Evolutionary conservation across 768 basidiomycete species (phyloP).

Genomic region (Tephrocybe sp.): DNA sequence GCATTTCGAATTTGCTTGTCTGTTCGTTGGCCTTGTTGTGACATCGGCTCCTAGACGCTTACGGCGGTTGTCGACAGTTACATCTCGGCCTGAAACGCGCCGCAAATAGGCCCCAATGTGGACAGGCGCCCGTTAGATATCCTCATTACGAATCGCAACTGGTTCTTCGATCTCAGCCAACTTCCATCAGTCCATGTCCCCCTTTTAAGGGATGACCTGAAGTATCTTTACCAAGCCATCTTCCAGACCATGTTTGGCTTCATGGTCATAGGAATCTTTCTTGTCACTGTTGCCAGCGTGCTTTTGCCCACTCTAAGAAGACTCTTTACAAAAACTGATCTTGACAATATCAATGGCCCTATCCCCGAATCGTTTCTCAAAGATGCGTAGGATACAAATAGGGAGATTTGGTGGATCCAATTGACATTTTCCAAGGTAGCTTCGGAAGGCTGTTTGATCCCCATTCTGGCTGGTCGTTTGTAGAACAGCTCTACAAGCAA

Average conservation of each 20-base stretch:
- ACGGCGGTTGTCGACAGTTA: too few relatives aligned
- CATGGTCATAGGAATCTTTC: slow-evolving; percentile 2
- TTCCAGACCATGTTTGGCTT: slow-evolving; percentile 7
- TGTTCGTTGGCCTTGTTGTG: too few relatives aligned
- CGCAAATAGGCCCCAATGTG: neutral
- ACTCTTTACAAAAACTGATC: slow-evolving; percentile 20
- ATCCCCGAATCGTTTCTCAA: slow-evolving; percentile 25
- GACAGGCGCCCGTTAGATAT: neutral
- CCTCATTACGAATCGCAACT: neutral
- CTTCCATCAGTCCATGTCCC: neutral
- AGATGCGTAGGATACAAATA: slow-evolving; percentile 17
- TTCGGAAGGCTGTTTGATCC: slow-evolving; percentile 13
- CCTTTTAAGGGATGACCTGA: neutral
- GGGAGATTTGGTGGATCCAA: neutral
- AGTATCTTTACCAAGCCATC: neutral
- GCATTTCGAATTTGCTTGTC: too few relatives aligned
- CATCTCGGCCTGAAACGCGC: neutral
- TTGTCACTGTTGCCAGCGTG: slow-evolving; percentile 11
- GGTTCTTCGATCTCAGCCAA: neutral
- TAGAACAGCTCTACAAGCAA: slow-evolving; percentile 9
- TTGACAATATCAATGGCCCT: slow-evolving; percentile 38
- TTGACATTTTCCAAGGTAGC: slow-evolving; percentile 13
- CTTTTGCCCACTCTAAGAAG: slow-evolving; percentile 13
- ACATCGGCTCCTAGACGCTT: too few relatives aligned
- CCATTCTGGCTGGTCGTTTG: slow-evolving; percentile 18